These are phyloP conservation scores for Fusarium drepaniforme DNA, from an alignment of 2,329 filamentous ascomycete species.

Conservation along the genomic window DNA sequence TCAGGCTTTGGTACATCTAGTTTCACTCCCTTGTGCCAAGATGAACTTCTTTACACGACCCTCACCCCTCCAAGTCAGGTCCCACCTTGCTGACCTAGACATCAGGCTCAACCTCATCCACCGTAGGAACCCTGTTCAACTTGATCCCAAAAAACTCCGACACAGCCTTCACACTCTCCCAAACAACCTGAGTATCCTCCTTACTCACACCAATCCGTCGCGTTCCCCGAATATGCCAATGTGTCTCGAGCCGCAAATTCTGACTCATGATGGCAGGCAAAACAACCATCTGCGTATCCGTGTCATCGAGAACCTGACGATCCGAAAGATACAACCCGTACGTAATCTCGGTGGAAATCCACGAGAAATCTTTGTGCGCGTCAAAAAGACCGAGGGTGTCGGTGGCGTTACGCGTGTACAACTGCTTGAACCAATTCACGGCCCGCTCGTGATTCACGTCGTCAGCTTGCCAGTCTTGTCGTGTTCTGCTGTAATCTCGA, in stretches of 20 bases:
- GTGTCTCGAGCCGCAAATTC: constrained; percentile 64
- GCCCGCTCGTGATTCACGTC: constrained; percentile 65
- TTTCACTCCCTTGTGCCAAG: background rate
- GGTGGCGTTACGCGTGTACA: constrained; percentile 64
- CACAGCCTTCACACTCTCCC: constrained; percentile 41
- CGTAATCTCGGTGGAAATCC: constrained; percentile 66
- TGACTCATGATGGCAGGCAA: constrained; percentile 69
- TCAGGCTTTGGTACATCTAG: background rate
- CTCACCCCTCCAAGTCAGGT: background rate
- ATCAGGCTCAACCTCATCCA: constrained; percentile 46
- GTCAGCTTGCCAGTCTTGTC: constrained; percentile 70
- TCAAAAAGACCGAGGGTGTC: constrained; percentile 51
- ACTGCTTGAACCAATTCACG: constrained; percentile 65
- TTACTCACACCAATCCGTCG: constrained; percentile 45
- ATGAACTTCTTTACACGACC: background rate
- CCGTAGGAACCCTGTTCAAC: constrained; percentile 43
- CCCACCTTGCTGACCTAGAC: constrained; percentile 17
- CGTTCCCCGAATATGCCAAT: constrained; percentile 61
- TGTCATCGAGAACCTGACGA: constrained; percentile 63
- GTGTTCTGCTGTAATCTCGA: constrained; percentile 65
- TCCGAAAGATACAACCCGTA: constrained; percentile 71
- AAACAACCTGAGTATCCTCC: constrained; percentile 42
- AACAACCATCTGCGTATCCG: constrained; percentile 68
- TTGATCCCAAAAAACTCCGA: constrained; percentile 42
- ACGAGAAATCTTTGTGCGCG: constrained; percentile 57